Evolutionary conservation across 768 basidiomycete genomes (phyloP).

Genomic region (Auriscalpium microsporum): DNA sequence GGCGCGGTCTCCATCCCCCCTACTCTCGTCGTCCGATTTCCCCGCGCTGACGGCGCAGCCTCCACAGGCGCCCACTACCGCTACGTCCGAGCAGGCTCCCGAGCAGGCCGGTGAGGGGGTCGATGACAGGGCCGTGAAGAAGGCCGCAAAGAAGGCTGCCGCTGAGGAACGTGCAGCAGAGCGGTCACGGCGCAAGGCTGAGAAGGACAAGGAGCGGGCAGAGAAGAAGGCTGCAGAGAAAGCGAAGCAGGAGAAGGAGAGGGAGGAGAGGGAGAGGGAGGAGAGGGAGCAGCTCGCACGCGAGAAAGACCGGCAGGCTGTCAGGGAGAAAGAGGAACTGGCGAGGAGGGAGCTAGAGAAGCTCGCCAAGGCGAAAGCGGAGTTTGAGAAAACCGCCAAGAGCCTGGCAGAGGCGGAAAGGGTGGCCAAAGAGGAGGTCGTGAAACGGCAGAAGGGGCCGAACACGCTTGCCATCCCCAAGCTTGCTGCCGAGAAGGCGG

Average conservation of each 20-base stretch:
- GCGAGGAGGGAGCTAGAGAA: conserved; percentile 25
- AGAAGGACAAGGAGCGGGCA: conserved; percentile 46
- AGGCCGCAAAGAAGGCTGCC: conserved; percentile 53
- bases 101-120: conserved; percentile 24
- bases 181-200: conserved; percentile 51
- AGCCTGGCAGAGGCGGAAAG: conserved; percentile 22
- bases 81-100: conserved; percentile 24
- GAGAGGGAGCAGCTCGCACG: conserved; percentile 23
- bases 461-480: not conserved
- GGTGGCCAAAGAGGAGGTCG: conserved; percentile 12
- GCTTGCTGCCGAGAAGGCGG: conserved; percentile 8
- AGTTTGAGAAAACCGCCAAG: conserved; percentile 18
- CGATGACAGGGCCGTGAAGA: conserved; percentile 49
- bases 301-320: conserved; percentile 27
- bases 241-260: conserved; percentile 32
- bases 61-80: conserved; percentile 22
- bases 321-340: conserved; percentile 30
- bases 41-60: conserved; percentile 51
- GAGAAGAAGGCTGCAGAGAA: conserved; percentile 59
- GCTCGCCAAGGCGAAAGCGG: conserved; percentile 21
- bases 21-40: conserved; percentile 64
- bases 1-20: conserved; percentile 26
- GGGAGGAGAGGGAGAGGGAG: conserved; percentile 31
- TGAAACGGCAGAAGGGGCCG: conserved; percentile 5
- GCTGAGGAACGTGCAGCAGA: conserved; percentile 57